A percentile compares a stretch with the other conserved stretches of the same genome.
Evolutionary conservation across 1,284 basidiomycete species (phyloP).

Genomic region (Xerocomus amazonicus): DNA sequence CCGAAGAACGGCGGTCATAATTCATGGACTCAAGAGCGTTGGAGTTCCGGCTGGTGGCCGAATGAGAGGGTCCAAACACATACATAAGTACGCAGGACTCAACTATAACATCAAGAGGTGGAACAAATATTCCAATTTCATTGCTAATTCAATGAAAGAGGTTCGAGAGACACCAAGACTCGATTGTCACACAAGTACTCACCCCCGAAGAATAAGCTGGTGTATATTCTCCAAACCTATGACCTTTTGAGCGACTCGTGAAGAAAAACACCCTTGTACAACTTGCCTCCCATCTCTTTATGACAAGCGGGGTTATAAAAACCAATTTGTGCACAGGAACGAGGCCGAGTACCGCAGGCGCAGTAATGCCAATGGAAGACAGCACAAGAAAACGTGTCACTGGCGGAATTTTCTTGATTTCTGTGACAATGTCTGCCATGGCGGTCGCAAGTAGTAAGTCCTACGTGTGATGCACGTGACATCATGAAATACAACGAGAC

Average conservation of each 20-base stretch:
- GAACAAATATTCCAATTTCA: conserved; percentile 63
- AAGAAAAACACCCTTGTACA: not conserved
- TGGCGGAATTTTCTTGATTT: conserved; percentile 80
- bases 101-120: conserved; percentile 78
- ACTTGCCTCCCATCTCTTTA: conserved; percentile 51
- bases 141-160: conserved; percentile 36
- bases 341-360: conserved; percentile 58
- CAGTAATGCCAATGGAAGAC: conserved; percentile 59
- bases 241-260: not conserved
- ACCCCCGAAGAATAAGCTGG: conserved; percentile 79
- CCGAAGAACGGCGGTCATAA: conserved; percentile 58
- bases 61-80: not conserved
- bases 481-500: not conserved
- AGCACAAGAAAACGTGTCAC: conserved; percentile 73
- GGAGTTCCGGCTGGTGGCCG: conserved; percentile 52
- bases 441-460: no score
- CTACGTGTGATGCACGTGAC: not conserved
- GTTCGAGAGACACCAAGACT: not conserved
- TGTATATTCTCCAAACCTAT: conserved; percentile 75
- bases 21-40: conserved; percentile 62
- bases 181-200: conserved; percentile 22
- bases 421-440: conserved; percentile 42
- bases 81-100: conserved; percentile 23
- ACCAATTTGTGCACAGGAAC: conserved; percentile 54
- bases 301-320: conserved; percentile 52